Evolutionary conservation across 2,329 filamentous ascomycete species (phyloP), one percentile per base, ranked within the genome.

Genomic region (Talaromyces pinophilus): DNA sequence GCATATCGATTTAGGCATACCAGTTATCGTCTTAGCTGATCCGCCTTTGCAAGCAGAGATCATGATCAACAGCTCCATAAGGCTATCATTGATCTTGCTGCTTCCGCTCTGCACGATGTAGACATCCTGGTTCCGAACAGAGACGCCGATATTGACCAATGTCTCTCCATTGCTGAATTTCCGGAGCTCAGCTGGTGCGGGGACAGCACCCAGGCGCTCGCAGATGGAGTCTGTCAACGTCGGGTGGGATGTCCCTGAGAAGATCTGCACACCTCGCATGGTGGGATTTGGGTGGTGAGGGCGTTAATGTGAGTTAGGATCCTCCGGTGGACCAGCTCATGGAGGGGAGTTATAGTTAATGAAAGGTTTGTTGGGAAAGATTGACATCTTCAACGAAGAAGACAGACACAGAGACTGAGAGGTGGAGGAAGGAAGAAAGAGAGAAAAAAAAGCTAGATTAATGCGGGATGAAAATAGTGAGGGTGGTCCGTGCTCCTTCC

Each of bases 41-140:
- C 94, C 95, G 75, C 95, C 93, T 81, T 97, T 98, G 86, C 95
- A 99, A 72, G 95, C 95, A 71, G 92, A 95, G 74, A 98, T 97
- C 92, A 99, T 96, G 80, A 99, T 98, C 76, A 99, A 87, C 76
- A 99, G 86, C 85, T 99, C 95, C 93, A 99, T 97, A 77, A 99
- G 93, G 75, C 92, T 96, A 82, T 99, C 95, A 79, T 99, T 99
- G 85, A 97, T 97, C 82, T 91, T 92, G 76, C 88, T 86, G 81
- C 95, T 97, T 70, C 95, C 95, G 69, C 94, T 98, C 83, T 99
- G 95, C 68, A 99, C 91, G 77, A 99, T 94, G 80, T 98, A 99
- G 74, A 99, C 94, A 86, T 99, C 94, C 80, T 98, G 96, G 78
- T 99, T 96, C 72, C 95, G 91, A 71, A 99, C 93, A 30, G 88